Conservation (phyloP, 2,329 filamentous ascomycete genomes). For the Magnaporthales sp. region DNA sequence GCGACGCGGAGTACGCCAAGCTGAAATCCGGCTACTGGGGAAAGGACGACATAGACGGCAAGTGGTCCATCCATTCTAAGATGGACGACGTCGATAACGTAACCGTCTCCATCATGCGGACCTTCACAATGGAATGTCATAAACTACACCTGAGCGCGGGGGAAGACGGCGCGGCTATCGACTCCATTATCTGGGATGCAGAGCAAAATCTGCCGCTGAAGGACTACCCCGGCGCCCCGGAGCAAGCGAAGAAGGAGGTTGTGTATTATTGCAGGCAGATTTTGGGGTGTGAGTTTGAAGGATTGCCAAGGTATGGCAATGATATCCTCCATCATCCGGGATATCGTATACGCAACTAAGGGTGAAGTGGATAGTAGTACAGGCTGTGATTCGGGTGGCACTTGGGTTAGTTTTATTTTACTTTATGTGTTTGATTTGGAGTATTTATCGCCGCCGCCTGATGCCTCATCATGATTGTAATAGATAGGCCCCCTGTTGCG, state of each 20-base stretch:
- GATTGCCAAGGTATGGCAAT: neutral
- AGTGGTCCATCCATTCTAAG: neutral
- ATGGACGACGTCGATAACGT: neutral
- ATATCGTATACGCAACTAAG: neutral
- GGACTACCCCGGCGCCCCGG: neutral
- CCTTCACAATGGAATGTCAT: neutral
- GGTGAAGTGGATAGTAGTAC: too few species aligned
- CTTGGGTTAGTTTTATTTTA: too few species aligned
- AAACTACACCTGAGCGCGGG: neutral
- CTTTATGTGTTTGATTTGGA: too few species aligned
- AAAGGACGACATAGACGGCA: neutral
- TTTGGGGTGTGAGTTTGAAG: neutral
- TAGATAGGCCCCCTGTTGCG: too few species aligned
- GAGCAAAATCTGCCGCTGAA: neutral
- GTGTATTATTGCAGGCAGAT: neutral
- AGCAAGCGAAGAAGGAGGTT: neutral
- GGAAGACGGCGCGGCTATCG: neutral
- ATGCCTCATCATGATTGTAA: too few species aligned
- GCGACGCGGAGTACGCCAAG: neutral
- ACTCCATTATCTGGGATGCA: neutral
- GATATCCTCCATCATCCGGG: neutral
- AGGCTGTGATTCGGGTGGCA: too few species aligned
- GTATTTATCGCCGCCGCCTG: too few species aligned
- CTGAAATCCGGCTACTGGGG: neutral
- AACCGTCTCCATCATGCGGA: neutral